Conservation (phyloP, 169 alveolate genomes). For the Plasmodium falciparum region DNA sequence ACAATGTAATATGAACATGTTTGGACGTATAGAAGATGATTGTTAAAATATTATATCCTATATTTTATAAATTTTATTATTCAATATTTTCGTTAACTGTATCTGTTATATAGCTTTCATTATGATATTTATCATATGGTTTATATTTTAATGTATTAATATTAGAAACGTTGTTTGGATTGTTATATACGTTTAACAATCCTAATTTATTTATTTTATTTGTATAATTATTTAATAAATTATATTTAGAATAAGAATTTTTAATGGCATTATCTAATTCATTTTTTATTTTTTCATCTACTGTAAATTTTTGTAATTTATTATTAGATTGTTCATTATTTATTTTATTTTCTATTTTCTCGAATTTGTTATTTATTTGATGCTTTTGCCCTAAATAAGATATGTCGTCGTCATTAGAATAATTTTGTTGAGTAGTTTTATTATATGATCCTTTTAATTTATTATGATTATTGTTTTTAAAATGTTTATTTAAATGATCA, state of each 20-base stretch:
- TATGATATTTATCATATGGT: not conserved
- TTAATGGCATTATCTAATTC: conserved; percentile 51
- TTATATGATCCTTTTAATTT: too few species aligned
- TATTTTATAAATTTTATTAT: too few species aligned
- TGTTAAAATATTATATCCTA: too few species aligned
- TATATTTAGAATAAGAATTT: conserved; percentile 19
- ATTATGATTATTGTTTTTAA: too few species aligned
- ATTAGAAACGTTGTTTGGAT: not conserved
- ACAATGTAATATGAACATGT: too few species aligned
- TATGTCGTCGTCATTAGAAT: not conserved
- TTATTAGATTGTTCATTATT: too few species aligned
- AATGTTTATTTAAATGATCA: too few species aligned
- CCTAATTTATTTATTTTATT: conserved; percentile 49
- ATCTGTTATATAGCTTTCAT: conserved; percentile 3
- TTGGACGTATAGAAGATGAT: too few species aligned
- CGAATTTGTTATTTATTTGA: not conserved
- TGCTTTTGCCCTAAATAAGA: not conserved
- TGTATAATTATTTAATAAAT: conserved; percentile 14
- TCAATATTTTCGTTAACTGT: not conserved
- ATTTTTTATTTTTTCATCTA: not conserved
- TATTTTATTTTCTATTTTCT: not conserved
- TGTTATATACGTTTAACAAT: not conserved
- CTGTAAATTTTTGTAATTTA: not conserved
- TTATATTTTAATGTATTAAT: not conserved
- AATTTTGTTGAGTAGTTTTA: not conserved